These are phyloP conservation scores for Ganoderma sinense DNA, from an alignment of 1,284 basidiomycete species.

Conservation along the genomic window DNA sequence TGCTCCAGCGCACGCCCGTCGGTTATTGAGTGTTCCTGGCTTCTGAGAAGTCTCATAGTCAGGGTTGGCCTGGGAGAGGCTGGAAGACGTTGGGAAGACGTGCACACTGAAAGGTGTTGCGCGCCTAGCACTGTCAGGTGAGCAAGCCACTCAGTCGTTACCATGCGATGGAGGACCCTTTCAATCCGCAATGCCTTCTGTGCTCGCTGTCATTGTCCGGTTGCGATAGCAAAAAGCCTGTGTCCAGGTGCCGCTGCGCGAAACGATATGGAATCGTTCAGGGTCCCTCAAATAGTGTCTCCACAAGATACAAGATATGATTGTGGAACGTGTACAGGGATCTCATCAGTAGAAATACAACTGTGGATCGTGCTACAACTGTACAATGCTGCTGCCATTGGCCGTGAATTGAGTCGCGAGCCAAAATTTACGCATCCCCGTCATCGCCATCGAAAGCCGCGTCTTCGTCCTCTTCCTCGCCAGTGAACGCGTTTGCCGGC, in stretches of 20 bases:
- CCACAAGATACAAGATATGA: neutral
- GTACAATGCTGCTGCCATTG: neutral
- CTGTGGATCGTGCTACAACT: slow-evolving; percentile 15
- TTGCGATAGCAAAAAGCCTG: neutral
- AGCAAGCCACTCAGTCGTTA: neutral
- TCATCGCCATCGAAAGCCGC: slow-evolving; percentile 60
- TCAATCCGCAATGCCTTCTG: neutral
- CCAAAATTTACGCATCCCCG: slow-evolving; percentile 39
- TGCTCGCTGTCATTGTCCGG: neutral
- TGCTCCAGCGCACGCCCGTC: neutral
- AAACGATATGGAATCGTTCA: neutral
- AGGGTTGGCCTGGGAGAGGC: slow-evolving; percentile 10
- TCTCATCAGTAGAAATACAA: slow-evolving; percentile 28
- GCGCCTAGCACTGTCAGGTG: neutral
- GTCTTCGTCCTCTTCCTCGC: slow-evolving; percentile 63
- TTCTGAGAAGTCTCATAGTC: neutral
- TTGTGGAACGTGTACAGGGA: slow-evolving; percentile 10
- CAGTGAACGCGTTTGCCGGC: slow-evolving; percentile 86
- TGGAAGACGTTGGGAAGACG: slow-evolving; percentile 7
- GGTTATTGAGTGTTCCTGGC: neutral
- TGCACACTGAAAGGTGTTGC: neutral
- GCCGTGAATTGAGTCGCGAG: neutral
- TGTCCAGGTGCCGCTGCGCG: neutral
- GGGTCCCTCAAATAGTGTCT: neutral
- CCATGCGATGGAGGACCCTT: slow-evolving; percentile 5